Evolutionary conservation across 345 rosid species (phyloP).

Genomic region (Excoecaria cochinchinensis): DNA sequence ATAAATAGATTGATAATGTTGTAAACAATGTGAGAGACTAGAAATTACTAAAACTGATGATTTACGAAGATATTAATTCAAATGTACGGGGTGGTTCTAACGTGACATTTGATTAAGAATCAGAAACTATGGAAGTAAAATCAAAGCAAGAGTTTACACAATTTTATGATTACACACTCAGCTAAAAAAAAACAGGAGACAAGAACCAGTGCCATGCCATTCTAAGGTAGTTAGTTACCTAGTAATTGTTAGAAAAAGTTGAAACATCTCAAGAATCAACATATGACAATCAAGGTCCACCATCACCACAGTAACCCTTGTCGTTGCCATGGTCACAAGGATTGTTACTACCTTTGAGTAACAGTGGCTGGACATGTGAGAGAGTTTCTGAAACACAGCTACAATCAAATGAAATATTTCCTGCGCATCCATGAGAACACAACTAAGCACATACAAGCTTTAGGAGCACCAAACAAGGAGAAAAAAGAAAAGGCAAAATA

Average conservation of each 20-base stretch:
- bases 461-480: background rate
- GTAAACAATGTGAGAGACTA: background rate
- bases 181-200: background rate
- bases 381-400: constrained; percentile 44
- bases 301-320: constrained; percentile 11
- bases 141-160: background rate
- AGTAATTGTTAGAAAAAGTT: constrained; percentile 13
- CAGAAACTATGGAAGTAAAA: background rate
- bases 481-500: background rate
- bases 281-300: constrained; percentile 13
- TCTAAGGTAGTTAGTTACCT: constrained; percentile 2
- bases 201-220: background rate
- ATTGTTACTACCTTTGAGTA: constrained; percentile 16
- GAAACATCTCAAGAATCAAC: constrained; percentile 14
- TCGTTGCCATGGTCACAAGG: constrained; percentile 11
- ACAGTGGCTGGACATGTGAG: constrained; percentile 17
- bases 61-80: background rate
- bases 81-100: background rate
- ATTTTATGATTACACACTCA: background rate
- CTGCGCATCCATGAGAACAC: constrained; percentile 38
- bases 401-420: constrained; percentile 59
- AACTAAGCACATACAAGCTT: background rate
- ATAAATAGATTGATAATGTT: background rate
- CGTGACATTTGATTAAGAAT: background rate
- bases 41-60: background rate